Conservation (phyloP, 495 filamentous ascomycete species). For the Aspergillus funiculosus region DNA sequence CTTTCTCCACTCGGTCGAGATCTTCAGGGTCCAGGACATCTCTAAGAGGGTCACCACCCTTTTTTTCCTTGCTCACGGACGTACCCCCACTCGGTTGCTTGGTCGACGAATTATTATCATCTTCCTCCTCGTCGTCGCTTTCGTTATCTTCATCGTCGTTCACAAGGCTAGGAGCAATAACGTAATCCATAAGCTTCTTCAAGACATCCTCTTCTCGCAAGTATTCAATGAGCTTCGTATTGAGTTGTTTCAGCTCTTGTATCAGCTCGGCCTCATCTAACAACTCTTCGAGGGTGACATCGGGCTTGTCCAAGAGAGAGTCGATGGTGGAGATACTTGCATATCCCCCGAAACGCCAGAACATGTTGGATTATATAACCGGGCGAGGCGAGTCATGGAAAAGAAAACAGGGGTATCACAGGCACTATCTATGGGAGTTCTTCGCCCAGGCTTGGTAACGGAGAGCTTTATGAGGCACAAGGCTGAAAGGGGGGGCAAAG, state of each 20-base stretch:
- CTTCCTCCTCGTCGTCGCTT: slow-evolving; percentile 40
- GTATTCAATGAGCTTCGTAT: slow-evolving; percentile 95
- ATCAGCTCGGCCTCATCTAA: slow-evolving; percentile 93
- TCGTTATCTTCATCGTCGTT: slow-evolving; percentile 59
- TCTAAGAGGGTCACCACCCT: slow-evolving; percentile 44
- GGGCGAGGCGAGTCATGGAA: slow-evolving; percentile 39
- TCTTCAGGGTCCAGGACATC: slow-evolving; percentile 49
- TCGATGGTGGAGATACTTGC: slow-evolving; percentile 95
- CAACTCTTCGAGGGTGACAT: slow-evolving; percentile 91
- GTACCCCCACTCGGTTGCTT: slow-evolving; percentile 14
- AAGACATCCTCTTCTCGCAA: slow-evolving; percentile 83
- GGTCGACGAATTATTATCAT: slow-evolving; percentile 31
- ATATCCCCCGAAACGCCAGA: slow-evolving; percentile 98
- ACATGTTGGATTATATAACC: slow-evolving; percentile 67
- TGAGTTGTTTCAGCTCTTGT: slow-evolving; percentile 96
- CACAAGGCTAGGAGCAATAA: slow-evolving; percentile 66
- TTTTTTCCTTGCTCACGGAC: slow-evolving; percentile 40
- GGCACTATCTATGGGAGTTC: slow-evolving; percentile 16
- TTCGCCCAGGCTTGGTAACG: slow-evolving; percentile 27
- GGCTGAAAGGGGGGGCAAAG: slow-evolving; percentile 11
- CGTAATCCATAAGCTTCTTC: slow-evolving; percentile 83
- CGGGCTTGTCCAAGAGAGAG: slow-evolving; percentile 88
- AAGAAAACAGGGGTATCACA: slow-evolving; percentile 19
- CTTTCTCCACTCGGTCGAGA: slow-evolving; percentile 75
- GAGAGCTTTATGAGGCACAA: slow-evolving; percentile 32